Evolutionary conservation across 2,329 filamentous ascomycete species (phyloP), one percentile per base, ranked within the genome.

Genomic region (Basipetospora chlamydospora): DNA sequence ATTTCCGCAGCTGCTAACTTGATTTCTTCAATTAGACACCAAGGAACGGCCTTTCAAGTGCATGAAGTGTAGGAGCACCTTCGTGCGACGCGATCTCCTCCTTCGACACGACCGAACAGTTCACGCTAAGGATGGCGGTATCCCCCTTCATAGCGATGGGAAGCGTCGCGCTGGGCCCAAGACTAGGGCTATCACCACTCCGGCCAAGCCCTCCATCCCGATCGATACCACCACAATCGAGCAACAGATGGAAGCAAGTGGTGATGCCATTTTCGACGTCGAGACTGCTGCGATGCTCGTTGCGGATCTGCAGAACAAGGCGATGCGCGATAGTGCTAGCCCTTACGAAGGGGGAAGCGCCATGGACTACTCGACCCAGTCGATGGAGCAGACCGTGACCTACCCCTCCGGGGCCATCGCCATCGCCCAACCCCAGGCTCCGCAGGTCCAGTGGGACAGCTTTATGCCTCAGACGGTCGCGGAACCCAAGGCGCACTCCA

Each of bases 41-140:
- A 98, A 98, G 64, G 90, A 96, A 62, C 80, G 90, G 44, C 90
- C 90, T 26, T 98, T 98, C 72, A 96, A 96, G 60, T 98, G 90
- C 63, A 72, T 85, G 66, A 98, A 98, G 66, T 98, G 90, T 61
- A 75, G 87, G 54, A 95, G 87, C 68, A 98, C 90, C 43, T 98
- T 98, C 57, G 90, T 98, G 50, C 84, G 90, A 57, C 84, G 90
- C 61, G 90, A 98, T 63, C 72, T 98, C 44, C 77, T 98, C 37
- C 77, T 98, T 47, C 82, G 90, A 58, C 90, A 98, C 65, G 90
- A 98, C 61, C 83, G 90, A 52, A 98, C 90, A 46, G 90, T 98
- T 45, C 90, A 98, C 62, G 90, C 90, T 43, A 96, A 96, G 64
- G 90, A 98, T 64, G 88, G 88, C 48, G 88, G 90, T 46, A 74